phyloP scores from a whole-genome alignment of 768 basidiomycete species.

The Tylopilus vinaceipallidus region DNA sequence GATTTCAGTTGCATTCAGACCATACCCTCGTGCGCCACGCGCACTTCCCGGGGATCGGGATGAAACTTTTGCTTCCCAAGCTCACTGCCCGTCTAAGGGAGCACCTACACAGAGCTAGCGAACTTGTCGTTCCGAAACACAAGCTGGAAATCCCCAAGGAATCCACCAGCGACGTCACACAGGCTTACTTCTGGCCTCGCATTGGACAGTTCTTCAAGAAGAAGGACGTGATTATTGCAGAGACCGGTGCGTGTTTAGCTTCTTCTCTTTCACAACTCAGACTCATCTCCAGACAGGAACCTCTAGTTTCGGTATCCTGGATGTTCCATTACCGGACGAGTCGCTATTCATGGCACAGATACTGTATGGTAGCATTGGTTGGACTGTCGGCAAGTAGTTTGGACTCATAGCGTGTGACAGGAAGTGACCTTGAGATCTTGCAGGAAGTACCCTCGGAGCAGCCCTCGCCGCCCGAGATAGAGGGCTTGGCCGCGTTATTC shows the following conservation, averaged over 20 bases:
- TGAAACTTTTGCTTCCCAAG: conserved; percentile 76
- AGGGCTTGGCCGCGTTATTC: conserved; percentile 62
- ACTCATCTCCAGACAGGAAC: conserved; percentile 45
- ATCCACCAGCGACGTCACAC: conserved; percentile 55
- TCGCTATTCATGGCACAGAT: conserved; percentile 71
- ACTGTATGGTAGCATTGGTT: conserved; percentile 92
- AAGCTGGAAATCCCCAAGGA: conserved; percentile 48
- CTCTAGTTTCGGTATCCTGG: conserved; percentile 81
- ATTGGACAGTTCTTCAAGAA: conserved; percentile 67
- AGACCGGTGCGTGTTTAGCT: conserved; percentile 62
- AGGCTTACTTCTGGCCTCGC: conserved; percentile 84
- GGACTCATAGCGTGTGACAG: background rate
- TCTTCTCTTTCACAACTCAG: background rate
- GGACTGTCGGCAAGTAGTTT: conserved; percentile 63
- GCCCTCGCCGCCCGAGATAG: conserved; percentile 75
- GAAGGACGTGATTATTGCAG: conserved; percentile 78
- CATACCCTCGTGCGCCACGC: conserved; percentile 67
- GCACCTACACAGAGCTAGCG: conserved; percentile 38
- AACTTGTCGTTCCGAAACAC: conserved; percentile 46
- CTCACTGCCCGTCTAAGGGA: conserved; percentile 54
- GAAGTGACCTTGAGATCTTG: background rate
- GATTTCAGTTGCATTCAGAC: conserved; percentile 68
- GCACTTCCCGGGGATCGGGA: conserved; percentile 61
- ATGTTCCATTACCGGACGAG: conserved; percentile 73
- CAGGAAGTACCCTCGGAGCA: conserved; percentile 69